Evolutionary conservation across 78 protist genomes (phyloP), one percentile per base, ranked within the genome.

Genomic region (Emiliania huxleyi): DNA sequence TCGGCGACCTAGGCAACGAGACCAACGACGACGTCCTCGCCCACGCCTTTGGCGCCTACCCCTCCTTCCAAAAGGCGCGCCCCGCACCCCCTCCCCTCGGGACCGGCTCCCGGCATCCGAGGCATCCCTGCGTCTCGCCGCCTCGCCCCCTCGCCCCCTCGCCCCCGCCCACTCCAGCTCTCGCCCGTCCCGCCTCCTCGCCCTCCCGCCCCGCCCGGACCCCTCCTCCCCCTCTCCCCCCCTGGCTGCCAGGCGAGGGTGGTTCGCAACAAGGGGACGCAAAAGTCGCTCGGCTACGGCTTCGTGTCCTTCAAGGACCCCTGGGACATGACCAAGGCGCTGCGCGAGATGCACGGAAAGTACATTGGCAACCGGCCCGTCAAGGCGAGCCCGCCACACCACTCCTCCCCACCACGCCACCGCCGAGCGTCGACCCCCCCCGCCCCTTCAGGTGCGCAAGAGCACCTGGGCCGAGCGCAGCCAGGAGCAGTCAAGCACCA

Each of bases 1-100:
- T 95, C 33, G 98, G 98, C 62, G 96, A 96, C 43, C 90, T 96
- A 4, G 98, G 98, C 43, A 96, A 96, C 43, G 98, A 96, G 44
- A 95, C 92, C 11, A 95, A 90, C 40, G 96, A 96, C 45, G 96
- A 94, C 1, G 56, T 96, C 69, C 79, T 96, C 21, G 35, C 73
- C 23, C 92, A 79, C 25, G 95, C 96, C 15, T 96, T 96, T 77
- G 18, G 6, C 25, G 37, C 77, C 44, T 96, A 96, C 40, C 93
- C 97, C 11, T 96, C 96, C 22, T 95, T 96, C 55, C 91, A 92
- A 29, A 94, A 93, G 87, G 98, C 97, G 44, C 55, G 62, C 15
- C 15, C 15, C 29, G 62, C 62, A 52, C 29, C 62, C 8, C 62
- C 62, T 52, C 62, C 62, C 62, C 15, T 52, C 29, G 29, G 15